These are phyloP conservation scores for Epichloe amarillans DNA, from an alignment of 2,329 filamentous ascomycete species.

Conservation along the genomic window DNA sequence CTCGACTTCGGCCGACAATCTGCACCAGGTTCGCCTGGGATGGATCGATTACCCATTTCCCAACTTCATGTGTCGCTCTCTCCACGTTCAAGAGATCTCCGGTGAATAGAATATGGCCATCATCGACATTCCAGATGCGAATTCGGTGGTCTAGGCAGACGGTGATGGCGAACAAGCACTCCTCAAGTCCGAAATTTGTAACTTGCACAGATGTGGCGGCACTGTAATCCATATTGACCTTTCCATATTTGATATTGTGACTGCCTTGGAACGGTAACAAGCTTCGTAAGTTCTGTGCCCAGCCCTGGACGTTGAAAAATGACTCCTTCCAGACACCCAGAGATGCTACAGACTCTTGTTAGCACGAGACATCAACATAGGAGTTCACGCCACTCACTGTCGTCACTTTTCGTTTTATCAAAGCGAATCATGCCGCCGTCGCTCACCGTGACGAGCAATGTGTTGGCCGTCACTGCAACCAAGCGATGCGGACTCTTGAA, in stretches of 20 bases:
- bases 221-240: slow-evolving; percentile 51
- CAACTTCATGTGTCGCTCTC: slow-evolving; percentile 51
- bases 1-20: slow-evolving; percentile 46
- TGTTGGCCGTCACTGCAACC: slow-evolving; percentile 56
- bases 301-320: slow-evolving; percentile 61
- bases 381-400: slow-evolving; percentile 25
- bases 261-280: slow-evolving; percentile 54
- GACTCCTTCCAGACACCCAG: slow-evolving; percentile 50
- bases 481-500: slow-evolving; percentile 74
- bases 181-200: slow-evolving; percentile 35
- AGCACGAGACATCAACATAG: not conserved
- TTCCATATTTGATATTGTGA: slow-evolving; percentile 50
- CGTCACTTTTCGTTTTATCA: slow-evolving; percentile 39
- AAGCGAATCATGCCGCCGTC: slow-evolving; percentile 66
- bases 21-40: slow-evolving; percentile 65
- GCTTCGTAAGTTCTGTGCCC: slow-evolving; percentile 52
- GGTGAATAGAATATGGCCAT: slow-evolving; percentile 61
- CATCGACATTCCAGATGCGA: slow-evolving; percentile 79
- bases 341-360: slow-evolving; percentile 11
- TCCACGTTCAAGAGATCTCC: slow-evolving; percentile 64
- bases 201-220: slow-evolving; percentile 51
- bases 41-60: slow-evolving; percentile 68
- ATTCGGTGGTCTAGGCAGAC: slow-evolving; percentile 81
- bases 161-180: slow-evolving; percentile 52
- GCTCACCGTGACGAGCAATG: slow-evolving; percentile 67